Evolutionary conservation across 31 red algal genomes (phyloP).

Genomic region (Odonthalia washingtoniensis): DNA sequence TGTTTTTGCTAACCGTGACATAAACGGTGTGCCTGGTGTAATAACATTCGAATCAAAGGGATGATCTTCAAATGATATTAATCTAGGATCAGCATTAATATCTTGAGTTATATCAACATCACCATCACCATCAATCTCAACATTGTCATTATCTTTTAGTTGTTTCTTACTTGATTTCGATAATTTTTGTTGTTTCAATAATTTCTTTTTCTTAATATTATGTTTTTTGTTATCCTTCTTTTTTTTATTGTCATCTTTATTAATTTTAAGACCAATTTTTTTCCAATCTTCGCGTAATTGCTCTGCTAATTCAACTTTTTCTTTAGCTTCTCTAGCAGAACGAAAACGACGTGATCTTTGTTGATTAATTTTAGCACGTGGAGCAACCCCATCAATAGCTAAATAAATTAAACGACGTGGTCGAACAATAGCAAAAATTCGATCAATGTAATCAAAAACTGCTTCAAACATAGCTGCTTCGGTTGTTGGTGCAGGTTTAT

Average conservation of each 20-base stretch:
- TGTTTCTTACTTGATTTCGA: not conserved
- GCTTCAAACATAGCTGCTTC: slow-evolving; percentile 92
- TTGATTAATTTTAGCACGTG: slow-evolving; percentile 99
- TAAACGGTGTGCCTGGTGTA: slow-evolving; percentile 97
- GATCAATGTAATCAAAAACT: slow-evolving; percentile 87
- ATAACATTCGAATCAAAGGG: slow-evolving; percentile 97
- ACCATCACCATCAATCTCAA: no score
- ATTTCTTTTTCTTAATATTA: no score
- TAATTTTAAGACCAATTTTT: slow-evolving; percentile 54
- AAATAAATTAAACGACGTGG: slow-evolving; percentile 91
- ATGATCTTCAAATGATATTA: not conserved
- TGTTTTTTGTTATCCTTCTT: no score
- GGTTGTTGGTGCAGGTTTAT: slow-evolving; percentile 77
- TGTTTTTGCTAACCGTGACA: slow-evolving; percentile 76
- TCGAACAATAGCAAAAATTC: slow-evolving; percentile 85
- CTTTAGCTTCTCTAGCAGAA: slow-evolving; percentile 79
- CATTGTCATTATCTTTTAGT: no score
- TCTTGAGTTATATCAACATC: no score
- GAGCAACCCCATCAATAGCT: slow-evolving; percentile 96
- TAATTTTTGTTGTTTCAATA: no score
- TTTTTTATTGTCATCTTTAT: not conserved
- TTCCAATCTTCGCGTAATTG: slow-evolving; percentile 73
- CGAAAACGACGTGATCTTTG: slow-evolving; percentile 95
- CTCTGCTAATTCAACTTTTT: slow-evolving; percentile 55
- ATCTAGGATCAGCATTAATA: not conserved